Conservation (phyloP, 768 basidiomycete genomes). For the Tricholoma saponaceum region DNA sequence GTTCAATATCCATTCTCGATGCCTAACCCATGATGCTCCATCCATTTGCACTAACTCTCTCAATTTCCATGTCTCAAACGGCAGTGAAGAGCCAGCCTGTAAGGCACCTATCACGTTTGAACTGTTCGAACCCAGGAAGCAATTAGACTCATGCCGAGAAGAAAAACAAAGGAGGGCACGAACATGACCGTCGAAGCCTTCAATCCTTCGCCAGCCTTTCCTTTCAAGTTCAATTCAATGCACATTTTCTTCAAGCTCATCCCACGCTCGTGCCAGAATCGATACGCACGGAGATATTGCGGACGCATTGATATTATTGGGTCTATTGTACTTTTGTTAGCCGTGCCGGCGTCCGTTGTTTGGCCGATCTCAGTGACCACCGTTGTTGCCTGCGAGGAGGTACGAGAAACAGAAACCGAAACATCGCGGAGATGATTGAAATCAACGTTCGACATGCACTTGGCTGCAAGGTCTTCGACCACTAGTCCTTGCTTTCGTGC, state of each 20-base stretch:
- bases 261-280: conserved; percentile 25
- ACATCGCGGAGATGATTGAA: background rate
- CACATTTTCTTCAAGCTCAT: conserved; percentile 28
- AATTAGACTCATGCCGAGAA: background rate
- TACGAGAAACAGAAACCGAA: background rate
- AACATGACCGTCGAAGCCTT: conserved; percentile 29
- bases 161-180: conserved; percentile 7
- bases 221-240: conserved; percentile 18
- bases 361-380: background rate
- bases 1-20: conserved; percentile 22
- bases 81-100: conserved; percentile 20
- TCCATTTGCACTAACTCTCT: conserved; percentile 29
- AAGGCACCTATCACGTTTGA: conserved; percentile 30
- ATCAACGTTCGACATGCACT: conserved; percentile 4
- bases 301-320: conserved; percentile 11
- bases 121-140: conserved; percentile 9
- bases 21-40: conserved; percentile 22
- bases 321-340: background rate
- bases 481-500: conserved; percentile 14
- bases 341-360: background rate
- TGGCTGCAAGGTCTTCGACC: conserved; percentile 7
- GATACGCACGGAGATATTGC: conserved; percentile 31
- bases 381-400: background rate
- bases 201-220: conserved; percentile 19
- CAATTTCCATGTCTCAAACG: conserved; percentile 24